These are phyloP conservation scores for Eucalyptus lansdowneana DNA, from an alignment of 345 rosid genomes.

Conservation along the genomic window DNA sequence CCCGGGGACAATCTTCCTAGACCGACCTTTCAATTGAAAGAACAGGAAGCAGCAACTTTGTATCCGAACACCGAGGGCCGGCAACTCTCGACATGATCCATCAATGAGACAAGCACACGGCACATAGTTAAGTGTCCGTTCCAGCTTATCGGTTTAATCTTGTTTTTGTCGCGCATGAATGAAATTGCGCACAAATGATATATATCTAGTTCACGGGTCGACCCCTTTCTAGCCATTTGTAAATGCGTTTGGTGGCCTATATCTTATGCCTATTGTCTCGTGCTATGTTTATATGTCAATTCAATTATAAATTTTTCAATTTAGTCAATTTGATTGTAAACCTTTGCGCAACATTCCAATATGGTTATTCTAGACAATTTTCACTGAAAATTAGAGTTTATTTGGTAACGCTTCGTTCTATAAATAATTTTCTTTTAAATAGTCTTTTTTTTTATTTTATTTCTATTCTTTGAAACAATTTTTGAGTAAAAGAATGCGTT, in stretches of 20 bases:
- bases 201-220: neutral
- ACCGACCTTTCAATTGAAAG: neutral
- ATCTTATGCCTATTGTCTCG: neutral
- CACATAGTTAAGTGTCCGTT: neutral
- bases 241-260: rapidly evolving
- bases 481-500: no score
- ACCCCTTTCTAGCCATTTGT: neutral
- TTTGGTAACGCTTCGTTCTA: rapidly evolving
- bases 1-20: neutral
- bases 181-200: neutral
- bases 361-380: rapidly evolving
- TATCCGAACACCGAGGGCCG: neutral
- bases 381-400: rapidly evolving
- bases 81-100: neutral
- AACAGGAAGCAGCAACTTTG: neutral
- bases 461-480: rapidly evolving
- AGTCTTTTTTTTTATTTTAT: no score
- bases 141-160: neutral
- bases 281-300: neutral
- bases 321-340: neutral
- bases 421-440: no score
- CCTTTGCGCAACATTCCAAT: neutral
- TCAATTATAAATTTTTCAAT: neutral
- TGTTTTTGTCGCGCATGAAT: neutral
- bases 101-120: neutral